Evolutionary conservation across 2,329 filamentous ascomycete species (phyloP), one percentile per base, ranked within the genome.

Genomic region (Fusarium palustre): DNA sequence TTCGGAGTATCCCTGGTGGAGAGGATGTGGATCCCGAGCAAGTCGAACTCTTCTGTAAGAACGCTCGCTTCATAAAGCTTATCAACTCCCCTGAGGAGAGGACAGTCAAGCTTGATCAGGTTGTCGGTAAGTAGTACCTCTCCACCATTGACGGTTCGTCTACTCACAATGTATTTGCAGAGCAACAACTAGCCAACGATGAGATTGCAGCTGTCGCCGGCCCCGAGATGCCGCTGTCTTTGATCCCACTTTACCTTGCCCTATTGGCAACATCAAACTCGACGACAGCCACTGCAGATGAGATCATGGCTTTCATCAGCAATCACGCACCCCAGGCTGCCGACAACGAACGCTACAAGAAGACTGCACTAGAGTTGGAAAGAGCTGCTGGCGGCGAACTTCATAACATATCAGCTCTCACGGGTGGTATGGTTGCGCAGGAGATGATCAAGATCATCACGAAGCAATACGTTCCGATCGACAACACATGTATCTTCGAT

Each of bases 351-450:
- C 84, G 84, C 22, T 80, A 90, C 28, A 63, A 76, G 25, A 81
- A 88, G 71, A 84, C 86, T 16, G 85, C 88, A 1, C 82, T 88
- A 62, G 92, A 94, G 78, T 84, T 93, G 43, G 88, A 90, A 34
- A 89, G 97, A 63, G 92, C 93, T 36, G 90, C 88, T 48, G 92
- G 93, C 30, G 92, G 90, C 55, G 97, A 99, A 79, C 82, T 99
- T 63, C 96, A 99, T 82, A 98, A 97, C 77, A 92, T 97, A 58
- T 92, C 94, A 33, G 91, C 94, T 28, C 82, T 97, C 58, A 91
- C 90, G 2, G 97, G 96, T 31, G 97, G 96, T 5, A 91, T 99
- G 83, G 91, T 97, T 48, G 93, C 95, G n/a, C 97, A 99, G 80
- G 96, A 99, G 81, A 88, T 95, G 67, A 97, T 99, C 82, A 99